Percentiles rank a stretch among this genome's conserved stretches.
Conservation (phyloP, 345 rosid genomes). For the Syzygium jambos region DNA sequence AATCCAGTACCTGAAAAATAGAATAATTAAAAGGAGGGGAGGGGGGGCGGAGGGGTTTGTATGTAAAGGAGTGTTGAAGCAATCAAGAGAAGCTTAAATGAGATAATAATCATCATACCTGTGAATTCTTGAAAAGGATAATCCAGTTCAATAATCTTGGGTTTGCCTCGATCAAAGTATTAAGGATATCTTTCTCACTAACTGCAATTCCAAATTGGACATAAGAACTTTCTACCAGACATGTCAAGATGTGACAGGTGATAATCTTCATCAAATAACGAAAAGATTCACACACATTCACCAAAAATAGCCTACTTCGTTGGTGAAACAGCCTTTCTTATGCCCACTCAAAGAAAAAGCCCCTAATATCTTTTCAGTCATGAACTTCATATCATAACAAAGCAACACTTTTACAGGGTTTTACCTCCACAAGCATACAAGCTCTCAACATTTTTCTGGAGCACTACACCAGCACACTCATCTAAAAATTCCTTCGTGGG, state of each 20-base stretch:
- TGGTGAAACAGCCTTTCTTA: background rate
- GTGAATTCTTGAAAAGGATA: constrained; percentile 39
- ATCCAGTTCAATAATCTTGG: constrained; percentile 81
- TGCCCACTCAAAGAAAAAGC: background rate
- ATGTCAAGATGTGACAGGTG: background rate
- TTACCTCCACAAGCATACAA: constrained; percentile 93
- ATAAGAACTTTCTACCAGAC: background rate
- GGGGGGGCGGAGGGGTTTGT: background rate
- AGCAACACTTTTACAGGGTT: constrained; percentile 1
- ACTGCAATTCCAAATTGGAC: constrained; percentile 36
- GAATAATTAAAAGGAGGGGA: background rate
- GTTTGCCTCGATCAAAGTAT: constrained; percentile 55
- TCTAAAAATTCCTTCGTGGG: constrained; percentile 55
- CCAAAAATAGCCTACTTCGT: background rate
- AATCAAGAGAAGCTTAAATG: background rate
- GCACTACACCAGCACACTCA: constrained; percentile 54
- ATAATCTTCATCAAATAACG: background rate
- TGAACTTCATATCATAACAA: background rate
- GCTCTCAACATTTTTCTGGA: constrained; percentile 72
- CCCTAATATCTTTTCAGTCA: background rate
- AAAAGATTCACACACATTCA: background rate
- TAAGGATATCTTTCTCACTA: constrained; percentile 59
- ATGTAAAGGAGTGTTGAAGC: background rate
- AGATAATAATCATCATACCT: constrained; percentile 33
- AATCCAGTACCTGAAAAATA: background rate